Conservation (phyloP, 306 rosid genomes). For the Fagus crenata region DNA sequence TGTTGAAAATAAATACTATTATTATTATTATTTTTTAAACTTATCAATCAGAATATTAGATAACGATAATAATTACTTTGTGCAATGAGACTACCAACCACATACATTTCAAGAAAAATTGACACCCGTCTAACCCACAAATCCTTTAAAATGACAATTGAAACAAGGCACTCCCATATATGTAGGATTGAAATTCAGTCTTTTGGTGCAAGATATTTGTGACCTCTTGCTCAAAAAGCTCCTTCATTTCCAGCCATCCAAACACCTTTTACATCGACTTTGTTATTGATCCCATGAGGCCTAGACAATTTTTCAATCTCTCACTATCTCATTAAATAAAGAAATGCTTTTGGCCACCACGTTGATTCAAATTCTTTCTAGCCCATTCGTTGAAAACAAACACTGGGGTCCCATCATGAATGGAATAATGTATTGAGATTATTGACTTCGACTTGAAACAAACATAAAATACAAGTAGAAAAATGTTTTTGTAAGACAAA, state of each 20-base stretch:
- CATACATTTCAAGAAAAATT: too few relatives aligned
- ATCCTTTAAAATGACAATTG: too few relatives aligned
- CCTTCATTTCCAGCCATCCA: neutral
- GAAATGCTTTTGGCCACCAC: slow-evolving; percentile 19
- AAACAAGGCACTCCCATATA: neutral
- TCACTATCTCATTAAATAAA: slow-evolving; percentile 19
- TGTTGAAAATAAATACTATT: too few relatives aligned
- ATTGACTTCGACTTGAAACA: slow-evolving; percentile 45
- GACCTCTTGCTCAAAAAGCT: neutral
- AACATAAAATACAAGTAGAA: slow-evolving; percentile 24
- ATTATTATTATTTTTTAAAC: too few relatives aligned
- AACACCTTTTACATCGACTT: neutral
- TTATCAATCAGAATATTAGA: too few relatives aligned
- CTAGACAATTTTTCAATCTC: neutral
- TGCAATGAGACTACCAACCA: too few relatives aligned
- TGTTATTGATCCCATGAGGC: neutral
- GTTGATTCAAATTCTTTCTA: slow-evolving; percentile 23
- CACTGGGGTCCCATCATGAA: slow-evolving; percentile 34
- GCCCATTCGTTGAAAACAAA: slow-evolving; percentile 39
- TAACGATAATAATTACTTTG: too few relatives aligned
- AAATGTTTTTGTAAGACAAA: slow-evolving; percentile 18
- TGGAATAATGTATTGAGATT: slow-evolving; percentile 23
- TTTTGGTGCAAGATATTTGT: neutral
- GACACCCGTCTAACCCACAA: too few relatives aligned
- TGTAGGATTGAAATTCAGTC: neutral